Evolutionary conservation across 2,329 filamentous ascomycete genomes (phyloP).

Genomic region (Capronia epimyces): DNA sequence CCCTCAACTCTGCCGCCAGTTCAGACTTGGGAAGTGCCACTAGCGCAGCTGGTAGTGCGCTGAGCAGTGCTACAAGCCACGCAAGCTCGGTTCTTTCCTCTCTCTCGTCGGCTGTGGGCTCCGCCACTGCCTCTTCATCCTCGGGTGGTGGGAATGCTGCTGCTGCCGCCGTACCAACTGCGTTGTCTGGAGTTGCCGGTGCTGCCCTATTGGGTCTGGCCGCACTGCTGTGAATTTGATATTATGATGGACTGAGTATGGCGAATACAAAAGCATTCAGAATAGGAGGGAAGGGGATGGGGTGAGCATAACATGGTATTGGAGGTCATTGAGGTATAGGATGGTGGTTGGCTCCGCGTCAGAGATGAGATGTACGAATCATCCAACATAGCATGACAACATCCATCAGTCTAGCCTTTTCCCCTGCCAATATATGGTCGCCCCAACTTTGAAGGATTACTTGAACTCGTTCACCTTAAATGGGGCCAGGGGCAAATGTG

Average conservation of each 20-base stretch:
- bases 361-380: background rate
- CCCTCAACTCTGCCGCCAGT: slow-evolving; percentile 14
- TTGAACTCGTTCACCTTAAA: too few species aligned
- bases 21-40: slow-evolving; percentile 14
- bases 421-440: too few species aligned
- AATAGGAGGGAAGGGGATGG: background rate
- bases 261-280: background rate
- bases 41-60: slow-evolving; percentile 10
- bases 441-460: too few species aligned
- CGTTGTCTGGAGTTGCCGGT: slow-evolving; percentile 15
- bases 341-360: background rate
- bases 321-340: background rate
- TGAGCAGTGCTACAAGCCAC: slow-evolving; percentile 15
- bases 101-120: slow-evolving; percentile 10
- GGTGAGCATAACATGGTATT: background rate
- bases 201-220: slow-evolving; percentile 21
- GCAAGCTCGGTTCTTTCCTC: slow-evolving; percentile 8
- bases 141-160: slow-evolving; percentile 18
- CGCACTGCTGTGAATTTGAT: slow-evolving; percentile 15
- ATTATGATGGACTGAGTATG: background rate
- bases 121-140: slow-evolving; percentile 6
- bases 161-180: slow-evolving; percentile 17
- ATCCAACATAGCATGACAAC: too few species aligned
- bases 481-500: too few species aligned
- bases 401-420: too few species aligned